Evolutionary conservation across 352 stramenopile genomes (phyloP).

Genomic region (Globisporangium yorkense): DNA sequence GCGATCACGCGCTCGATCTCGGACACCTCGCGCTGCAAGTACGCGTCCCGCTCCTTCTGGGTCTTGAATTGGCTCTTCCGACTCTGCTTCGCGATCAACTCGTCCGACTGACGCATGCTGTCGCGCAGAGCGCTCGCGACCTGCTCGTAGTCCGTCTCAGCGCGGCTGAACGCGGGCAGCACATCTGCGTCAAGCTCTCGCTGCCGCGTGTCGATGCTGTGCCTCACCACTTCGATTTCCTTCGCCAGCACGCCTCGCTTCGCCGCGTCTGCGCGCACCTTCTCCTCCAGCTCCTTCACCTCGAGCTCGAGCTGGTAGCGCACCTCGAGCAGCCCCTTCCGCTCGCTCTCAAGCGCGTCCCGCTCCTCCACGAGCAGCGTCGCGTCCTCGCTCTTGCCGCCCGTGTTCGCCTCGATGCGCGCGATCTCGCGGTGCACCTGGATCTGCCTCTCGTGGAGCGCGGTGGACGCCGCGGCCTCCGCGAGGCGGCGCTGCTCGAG

Average conservation of each 20-base stretch:
- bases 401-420: slow-evolving; percentile 27
- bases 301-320: slow-evolving; percentile 81
- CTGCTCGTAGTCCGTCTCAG: slow-evolving; percentile 73
- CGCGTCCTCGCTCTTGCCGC: slow-evolving; percentile 38
- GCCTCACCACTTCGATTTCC: slow-evolving; percentile 45
- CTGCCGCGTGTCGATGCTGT: slow-evolving; percentile 47
- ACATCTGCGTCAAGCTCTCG: slow-evolving; percentile 44
- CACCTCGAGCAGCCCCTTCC: slow-evolving; percentile 69
- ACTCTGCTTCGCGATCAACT: slow-evolving; percentile 95
- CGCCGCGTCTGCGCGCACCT: slow-evolving; percentile 35
- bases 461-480: slow-evolving; percentile 38
- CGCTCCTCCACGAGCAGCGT: slow-evolving; percentile 40
- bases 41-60: slow-evolving; percentile 90
- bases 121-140: slow-evolving; percentile 68
- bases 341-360: slow-evolving; percentile 58
- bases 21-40: slow-evolving; percentile 56
- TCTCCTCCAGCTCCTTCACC: slow-evolving; percentile 65
- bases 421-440: slow-evolving; percentile 45
- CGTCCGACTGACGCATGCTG: slow-evolving; percentile 63
- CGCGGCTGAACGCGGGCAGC: slow-evolving; percentile 42
- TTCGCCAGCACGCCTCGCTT: slow-evolving; percentile 43
- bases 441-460: slow-evolving; percentile 70
- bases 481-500: slow-evolving; percentile 64
- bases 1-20: slow-evolving; percentile 58
- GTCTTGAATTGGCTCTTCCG: slow-evolving; percentile 93